Conservation (phyloP, 441 rosid species). For the Biscutella laevigata region DNA sequence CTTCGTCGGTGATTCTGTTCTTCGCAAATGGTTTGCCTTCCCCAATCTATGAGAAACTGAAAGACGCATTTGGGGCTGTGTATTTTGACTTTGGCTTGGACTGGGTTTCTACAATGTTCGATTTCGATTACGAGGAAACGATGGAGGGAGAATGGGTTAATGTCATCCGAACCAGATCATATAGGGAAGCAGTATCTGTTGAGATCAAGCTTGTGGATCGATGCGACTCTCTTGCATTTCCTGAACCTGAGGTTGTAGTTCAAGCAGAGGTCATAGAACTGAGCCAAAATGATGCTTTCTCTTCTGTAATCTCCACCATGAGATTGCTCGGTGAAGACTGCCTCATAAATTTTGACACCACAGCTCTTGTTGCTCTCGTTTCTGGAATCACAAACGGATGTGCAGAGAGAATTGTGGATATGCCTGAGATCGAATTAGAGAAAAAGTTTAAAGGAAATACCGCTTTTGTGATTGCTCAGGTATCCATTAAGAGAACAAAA, state of each 20-base stretch:
- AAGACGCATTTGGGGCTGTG: constrained; percentile 43
- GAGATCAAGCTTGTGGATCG: constrained; percentile 47
- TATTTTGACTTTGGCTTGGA: constrained; percentile 17
- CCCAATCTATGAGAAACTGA: constrained; percentile 27
- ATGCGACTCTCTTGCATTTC: constrained; percentile 14
- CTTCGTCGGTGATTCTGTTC: constrained; percentile 54
- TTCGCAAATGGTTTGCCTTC: constrained; percentile 54
- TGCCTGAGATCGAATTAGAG: constrained; percentile 40
- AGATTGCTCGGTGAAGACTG: constrained; percentile 18
- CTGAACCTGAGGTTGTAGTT: constrained; percentile 14
- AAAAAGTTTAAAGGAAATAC: constrained; percentile 68
- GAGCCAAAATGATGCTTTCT: constrained; percentile 27
- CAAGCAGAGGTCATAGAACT: constrained; percentile 20
- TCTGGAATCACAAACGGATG: constrained; percentile 83
- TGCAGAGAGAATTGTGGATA: constrained; percentile 42
- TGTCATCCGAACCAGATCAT: constrained; percentile 33
- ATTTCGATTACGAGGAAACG: constrained; percentile 38
- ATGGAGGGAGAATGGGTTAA: constrained; percentile 52
- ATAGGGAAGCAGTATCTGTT: constrained; percentile 38
- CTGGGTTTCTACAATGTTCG: constrained; percentile 24
- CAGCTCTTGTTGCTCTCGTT: constrained; percentile 75
- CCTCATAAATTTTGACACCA: constrained; percentile 59
- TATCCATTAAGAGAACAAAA: constrained; percentile 4
- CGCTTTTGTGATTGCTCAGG: constrained; percentile 77
- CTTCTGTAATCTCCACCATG: constrained; percentile 39